Percentiles rank a stretch among this genome's conserved stretches.
These are phyloP conservation scores for Halteria grandinella DNA, from an alignment of 73 alveolate species.

Conservation along the genomic window DNA sequence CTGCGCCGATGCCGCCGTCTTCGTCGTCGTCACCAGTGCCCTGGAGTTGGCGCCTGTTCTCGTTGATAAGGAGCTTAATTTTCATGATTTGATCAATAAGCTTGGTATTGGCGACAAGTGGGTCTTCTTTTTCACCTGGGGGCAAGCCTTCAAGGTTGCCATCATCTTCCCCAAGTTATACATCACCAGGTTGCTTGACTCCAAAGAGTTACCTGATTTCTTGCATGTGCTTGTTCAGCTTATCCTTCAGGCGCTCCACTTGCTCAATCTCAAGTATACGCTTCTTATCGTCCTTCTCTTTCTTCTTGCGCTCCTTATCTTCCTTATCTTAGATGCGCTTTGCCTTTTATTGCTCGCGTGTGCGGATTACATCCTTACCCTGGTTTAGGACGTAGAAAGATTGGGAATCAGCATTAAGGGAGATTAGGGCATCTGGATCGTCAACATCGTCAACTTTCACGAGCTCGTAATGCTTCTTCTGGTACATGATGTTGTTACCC, in stretches of 20 bases:
- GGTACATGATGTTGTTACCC: slow-evolving; percentile 4
- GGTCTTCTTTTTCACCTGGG: no score
- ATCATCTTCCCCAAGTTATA: slow-evolving; percentile 37
- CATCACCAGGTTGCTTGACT: slow-evolving; percentile 1
- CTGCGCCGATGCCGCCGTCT: slow-evolving; percentile 13
- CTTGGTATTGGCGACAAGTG: no score
- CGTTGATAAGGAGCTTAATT: slow-evolving; percentile 17
- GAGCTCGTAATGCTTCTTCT: slow-evolving; percentile 1
- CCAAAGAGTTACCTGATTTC: slow-evolving; percentile 43
- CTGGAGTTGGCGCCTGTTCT: slow-evolving; percentile 11
- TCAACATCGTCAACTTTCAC: slow-evolving; percentile 4
- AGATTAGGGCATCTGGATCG: slow-evolving; percentile 40
- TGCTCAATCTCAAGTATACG: slow-evolving; percentile 39
- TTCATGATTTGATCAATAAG: slow-evolving; percentile 18
- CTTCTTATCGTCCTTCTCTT: slow-evolving; percentile 37
- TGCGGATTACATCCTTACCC: slow-evolving; percentile 16
- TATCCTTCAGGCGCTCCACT: slow-evolving; percentile 51
- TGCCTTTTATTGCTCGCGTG: slow-evolving; percentile 14
- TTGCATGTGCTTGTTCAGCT: slow-evolving; percentile 14
- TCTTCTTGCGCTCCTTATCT: slow-evolving; percentile 35
- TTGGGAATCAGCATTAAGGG: slow-evolving; percentile 61
- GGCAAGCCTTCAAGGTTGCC: no score
- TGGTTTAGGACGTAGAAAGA: slow-evolving; percentile 47
- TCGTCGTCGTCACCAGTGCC: slow-evolving; percentile 32
- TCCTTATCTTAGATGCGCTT: background rate